These are phyloP conservation scores for Didymellaceae sp. DNA, from an alignment of 2,329 filamentous ascomycete species.

Conservation along the genomic window DNA sequence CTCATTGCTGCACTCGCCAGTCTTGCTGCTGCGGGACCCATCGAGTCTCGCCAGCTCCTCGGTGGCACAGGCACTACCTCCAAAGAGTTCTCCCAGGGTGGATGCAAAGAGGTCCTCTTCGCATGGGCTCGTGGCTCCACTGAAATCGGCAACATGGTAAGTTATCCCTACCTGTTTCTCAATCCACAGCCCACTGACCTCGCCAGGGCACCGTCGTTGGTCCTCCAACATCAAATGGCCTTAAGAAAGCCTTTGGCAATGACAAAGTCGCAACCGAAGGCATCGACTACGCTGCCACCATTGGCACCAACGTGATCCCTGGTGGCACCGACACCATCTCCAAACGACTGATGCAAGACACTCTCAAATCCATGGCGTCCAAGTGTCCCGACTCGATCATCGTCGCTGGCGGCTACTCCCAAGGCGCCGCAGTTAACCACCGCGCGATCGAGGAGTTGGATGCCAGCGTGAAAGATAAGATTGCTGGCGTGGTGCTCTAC, in stretches of 20 bases:
- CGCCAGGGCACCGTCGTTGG: conserved; percentile 46
- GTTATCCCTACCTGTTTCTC: not conserved
- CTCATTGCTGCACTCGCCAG: conserved; percentile 29
- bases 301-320: conserved; percentile 39
- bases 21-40: conserved; percentile 29
- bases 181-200: conserved; percentile 13
- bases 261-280: conserved; percentile 42
- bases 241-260: conserved; percentile 37
- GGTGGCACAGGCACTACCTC: conserved; percentile 33
- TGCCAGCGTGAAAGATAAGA: conserved; percentile 35
- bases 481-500: conserved; percentile 53
- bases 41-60: conserved; percentile 34
- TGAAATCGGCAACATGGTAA: conserved; percentile 58
- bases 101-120: conserved; percentile 54
- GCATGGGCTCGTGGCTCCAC: conserved; percentile 59
- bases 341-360: conserved; percentile 31
- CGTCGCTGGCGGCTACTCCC: conserved; percentile 41
- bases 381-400: conserved; percentile 45
- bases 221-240: conserved; percentile 40
- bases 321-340: conserved; percentile 35
- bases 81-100: conserved; percentile 50
- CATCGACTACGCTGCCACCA: conserved; percentile 38
- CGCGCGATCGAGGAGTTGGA: conserved; percentile 41
- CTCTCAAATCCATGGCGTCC: conserved; percentile 33
- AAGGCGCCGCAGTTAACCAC: conserved; percentile 46